Conservation (phyloP, 768 basidiomycete species). For the Mycena amicta region DNA sequence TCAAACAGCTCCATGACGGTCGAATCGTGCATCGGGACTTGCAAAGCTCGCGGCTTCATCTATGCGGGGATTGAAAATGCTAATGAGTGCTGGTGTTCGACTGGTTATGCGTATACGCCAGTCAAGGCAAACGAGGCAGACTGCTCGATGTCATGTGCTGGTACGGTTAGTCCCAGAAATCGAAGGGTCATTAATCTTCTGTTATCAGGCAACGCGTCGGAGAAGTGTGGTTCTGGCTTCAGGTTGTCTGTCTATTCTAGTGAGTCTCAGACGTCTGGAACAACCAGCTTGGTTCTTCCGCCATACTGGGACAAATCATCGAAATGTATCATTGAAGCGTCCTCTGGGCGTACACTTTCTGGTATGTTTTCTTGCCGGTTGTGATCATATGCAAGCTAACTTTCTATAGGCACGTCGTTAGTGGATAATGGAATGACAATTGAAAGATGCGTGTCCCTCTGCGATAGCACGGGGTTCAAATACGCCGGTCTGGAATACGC, state of each 20-base stretch:
- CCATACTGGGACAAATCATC: conserved; percentile 11
- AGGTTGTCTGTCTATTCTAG: conserved; percentile 13
- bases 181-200: too few relatives aligned
- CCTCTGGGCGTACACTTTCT: conserved; percentile 5
- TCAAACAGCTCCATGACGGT: conserved; percentile 9
- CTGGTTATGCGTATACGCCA: conserved; percentile 1
- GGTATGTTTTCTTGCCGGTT: neutral
- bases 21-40: conserved; percentile 8
- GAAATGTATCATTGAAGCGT: conserved; percentile 7
- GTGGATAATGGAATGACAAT: conserved; percentile 10
- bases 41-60: conserved; percentile 5
- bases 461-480: conserved; percentile 10
- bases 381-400: neutral
- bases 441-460: conserved; percentile 10
- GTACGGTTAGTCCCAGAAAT: neutral
- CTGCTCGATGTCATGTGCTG: conserved; percentile 16
- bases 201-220: neutral
- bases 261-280: neutral
- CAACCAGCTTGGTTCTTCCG: conserved; percentile 5
- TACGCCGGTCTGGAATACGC: conserved; percentile 11
- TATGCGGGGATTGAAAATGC: conserved; percentile 9
- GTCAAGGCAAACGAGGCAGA: conserved; percentile 4
- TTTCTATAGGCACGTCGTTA: neutral
- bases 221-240: conserved; percentile 9
- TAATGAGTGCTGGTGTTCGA: conserved; percentile 11